These are phyloP conservation scores for Rhododendron henanense DNA, from an alignment of 148 eudicot species.

Conservation along the genomic window DNA sequence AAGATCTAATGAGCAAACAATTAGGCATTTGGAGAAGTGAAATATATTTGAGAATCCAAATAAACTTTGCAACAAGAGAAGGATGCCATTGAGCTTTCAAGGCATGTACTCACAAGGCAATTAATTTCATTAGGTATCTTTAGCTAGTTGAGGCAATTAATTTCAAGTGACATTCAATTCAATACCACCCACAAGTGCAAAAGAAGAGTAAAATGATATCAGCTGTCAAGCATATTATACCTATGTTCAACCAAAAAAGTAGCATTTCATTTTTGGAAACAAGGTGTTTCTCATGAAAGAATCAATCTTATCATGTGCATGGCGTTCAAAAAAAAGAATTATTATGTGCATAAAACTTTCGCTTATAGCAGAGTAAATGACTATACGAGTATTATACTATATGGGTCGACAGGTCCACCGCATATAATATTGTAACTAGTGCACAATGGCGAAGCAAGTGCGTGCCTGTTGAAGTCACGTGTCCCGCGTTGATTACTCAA, in stretches of 20 bases:
- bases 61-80: neutral
- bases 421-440: too few species aligned
- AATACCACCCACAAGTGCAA: neutral
- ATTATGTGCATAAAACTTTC: too few species aligned
- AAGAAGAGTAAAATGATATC: too few species aligned
- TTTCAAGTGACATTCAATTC: too few species aligned
- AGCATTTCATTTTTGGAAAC: neutral
- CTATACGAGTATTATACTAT: too few species aligned
- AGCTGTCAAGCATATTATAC: too few species aligned
- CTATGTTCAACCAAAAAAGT: neutral
- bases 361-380: neutral
- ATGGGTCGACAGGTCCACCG: too few species aligned
- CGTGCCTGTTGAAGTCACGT: neutral
- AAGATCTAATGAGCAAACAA: neutral
- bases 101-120: neutral
- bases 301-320: neutral
- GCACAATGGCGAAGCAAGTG: too few species aligned
- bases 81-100: neutral
- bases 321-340: too few species aligned
- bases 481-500: neutral
- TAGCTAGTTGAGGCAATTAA: neutral
- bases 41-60: neutral
- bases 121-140: neutral
- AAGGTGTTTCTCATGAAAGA: neutral
- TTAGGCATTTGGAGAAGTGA: neutral